Conservation (phyloP, 108 stramenopile species). For the Nannochloropsis salina region DNA sequence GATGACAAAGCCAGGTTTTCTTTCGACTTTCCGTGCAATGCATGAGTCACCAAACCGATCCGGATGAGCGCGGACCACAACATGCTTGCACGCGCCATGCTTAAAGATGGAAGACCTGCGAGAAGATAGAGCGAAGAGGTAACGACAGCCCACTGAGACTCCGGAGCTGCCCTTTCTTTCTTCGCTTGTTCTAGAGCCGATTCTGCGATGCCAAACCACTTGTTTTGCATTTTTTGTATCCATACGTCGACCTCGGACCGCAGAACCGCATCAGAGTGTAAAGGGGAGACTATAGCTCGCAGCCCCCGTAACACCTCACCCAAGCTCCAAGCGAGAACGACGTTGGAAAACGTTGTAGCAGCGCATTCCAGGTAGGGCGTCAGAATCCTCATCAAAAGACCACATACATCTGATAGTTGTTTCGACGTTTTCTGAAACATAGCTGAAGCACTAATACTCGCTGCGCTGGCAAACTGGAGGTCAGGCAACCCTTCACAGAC, state of each 20-base stretch:
- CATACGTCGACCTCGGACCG: neutral
- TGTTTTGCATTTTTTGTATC: neutral
- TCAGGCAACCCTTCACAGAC: conserved; percentile 4
- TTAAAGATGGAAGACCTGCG: neutral
- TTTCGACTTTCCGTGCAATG: no score
- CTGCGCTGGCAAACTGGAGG: conserved; percentile 7
- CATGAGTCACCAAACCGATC: neutral
- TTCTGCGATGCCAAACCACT: neutral
- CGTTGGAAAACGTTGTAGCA: neutral
- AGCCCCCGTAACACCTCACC: neutral
- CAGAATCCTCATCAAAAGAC: neutral
- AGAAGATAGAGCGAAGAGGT: neutral
- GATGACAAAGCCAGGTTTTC: no score
- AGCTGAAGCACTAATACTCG: no score
- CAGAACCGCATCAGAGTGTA: neutral
- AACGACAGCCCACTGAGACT: neutral
- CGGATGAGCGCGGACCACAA: neutral
- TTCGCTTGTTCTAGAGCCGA: neutral
- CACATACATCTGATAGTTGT: no score
- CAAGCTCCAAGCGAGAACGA: neutral
- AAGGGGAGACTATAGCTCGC: neutral
- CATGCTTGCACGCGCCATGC: neutral
- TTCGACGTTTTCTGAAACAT: no score
- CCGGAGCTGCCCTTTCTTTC: neutral
- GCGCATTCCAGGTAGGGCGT: neutral